Evolutionary conservation across 495 filamentous ascomycete genomes (phyloP), one percentile per base, ranked within the genome.

Genomic region (Penicillium verhagenii): DNA sequence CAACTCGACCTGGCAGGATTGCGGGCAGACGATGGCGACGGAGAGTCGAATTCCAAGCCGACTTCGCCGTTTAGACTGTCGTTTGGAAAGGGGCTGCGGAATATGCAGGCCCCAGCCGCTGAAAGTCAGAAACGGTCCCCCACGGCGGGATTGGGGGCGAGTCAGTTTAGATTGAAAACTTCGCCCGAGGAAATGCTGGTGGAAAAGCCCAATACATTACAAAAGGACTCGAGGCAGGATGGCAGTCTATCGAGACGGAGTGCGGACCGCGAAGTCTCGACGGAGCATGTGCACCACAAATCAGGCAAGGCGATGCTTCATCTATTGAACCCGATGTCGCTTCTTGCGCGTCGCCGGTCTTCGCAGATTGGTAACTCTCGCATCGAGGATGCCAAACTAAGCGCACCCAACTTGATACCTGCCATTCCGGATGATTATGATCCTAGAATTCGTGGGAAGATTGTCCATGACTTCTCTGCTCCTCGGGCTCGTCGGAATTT

Each of bases 391-490:
- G 69, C 81, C 33, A 77, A 70, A 31, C 66, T 74, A 5, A 66
- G 70, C 3, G 75, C 79, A 23, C 65, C 77, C 10, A 74, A 79
- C 45, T 65, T 82, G 24, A 68, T 84, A n/a, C 81, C 85, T 4
- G 72, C 79, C 4, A 80, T 88, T 24, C 83, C 83, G 8, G 86
- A 86, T 52, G 81, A 88, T 53, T 93, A 91, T 59, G 92, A 96
- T 62, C 90, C 90, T 16, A 72, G 91, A 38, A 97, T 97, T 60
- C 82, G 83, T 38, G 92, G 92, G 24, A 93, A 86, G 9, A 81
- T 85, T 28, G 83, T 97, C 7, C 92, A 97, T 70, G 92, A 97
- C 67, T 97, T 97, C 58, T 93, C 89, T 59, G 90, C 86, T 1
- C 92, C 92, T 9, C 77, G 90, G 31, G 79, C 82, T n/a, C 82